Conservation (phyloP, 2,329 filamentous ascomycete species). For the Pseudogymnoascus sp. region DNA sequence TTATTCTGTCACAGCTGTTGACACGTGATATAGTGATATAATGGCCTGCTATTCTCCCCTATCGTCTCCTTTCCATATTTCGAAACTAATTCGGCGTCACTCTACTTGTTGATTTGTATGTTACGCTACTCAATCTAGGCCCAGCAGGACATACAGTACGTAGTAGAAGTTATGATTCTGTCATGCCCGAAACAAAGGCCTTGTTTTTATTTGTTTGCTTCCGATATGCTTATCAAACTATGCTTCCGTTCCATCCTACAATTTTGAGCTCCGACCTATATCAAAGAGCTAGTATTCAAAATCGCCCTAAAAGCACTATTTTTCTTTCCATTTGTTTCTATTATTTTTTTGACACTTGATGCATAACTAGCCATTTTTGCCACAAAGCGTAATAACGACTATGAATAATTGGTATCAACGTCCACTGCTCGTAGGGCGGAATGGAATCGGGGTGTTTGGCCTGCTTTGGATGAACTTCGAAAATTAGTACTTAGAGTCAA, state of each 20-base stretch:
- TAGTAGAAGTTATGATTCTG: background rate
- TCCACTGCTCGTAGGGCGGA: slow-evolving; percentile 41
- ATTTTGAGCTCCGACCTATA: background rate
- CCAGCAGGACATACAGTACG: background rate
- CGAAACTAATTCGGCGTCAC: background rate
- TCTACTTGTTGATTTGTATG: background rate
- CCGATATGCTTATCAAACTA: background rate
- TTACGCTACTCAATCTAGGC: background rate
- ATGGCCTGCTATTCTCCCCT: background rate
- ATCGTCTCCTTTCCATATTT: background rate
- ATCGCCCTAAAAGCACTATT: background rate
- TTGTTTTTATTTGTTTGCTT: slow-evolving; percentile 8
- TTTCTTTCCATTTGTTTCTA: background rate
- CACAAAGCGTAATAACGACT: background rate
- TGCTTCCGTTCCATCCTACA: background rate
- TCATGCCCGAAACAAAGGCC: background rate
- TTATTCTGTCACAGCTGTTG: background rate
- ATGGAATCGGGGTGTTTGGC: slow-evolving; percentile 60
- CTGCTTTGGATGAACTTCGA: slow-evolving; percentile 64
- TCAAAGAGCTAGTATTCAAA: background rate
- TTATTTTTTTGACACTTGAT: background rate
- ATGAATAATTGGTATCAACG: background rate
- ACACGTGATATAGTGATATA: background rate
- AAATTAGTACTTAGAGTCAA: slow-evolving; percentile 14
- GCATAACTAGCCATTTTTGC: background rate